Evolutionary conservation across 108 stramenopile species (phyloP).

Genomic region (Skeletonema menzelii): DNA sequence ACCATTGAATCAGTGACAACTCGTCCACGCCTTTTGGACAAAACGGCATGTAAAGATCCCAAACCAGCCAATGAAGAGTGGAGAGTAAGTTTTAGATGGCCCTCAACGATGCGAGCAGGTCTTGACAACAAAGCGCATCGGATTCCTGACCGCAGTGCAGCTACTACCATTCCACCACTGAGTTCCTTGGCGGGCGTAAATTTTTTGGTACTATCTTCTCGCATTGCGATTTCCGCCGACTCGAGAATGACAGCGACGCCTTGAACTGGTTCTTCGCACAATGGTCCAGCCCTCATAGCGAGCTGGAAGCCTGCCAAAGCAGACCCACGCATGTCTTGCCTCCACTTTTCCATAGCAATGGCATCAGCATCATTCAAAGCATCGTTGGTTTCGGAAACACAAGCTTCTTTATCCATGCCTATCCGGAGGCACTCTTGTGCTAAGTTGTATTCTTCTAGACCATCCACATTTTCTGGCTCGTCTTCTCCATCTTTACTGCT

Average conservation of each 20-base stretch:
- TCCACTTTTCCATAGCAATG: conserved; percentile 67
- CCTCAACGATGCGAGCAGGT: conserved; percentile 81
- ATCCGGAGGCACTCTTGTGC: conserved; percentile 10
- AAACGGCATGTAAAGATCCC: conserved; percentile 76
- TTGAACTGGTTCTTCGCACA: conserved; percentile 89
- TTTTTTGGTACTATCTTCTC: conserved; percentile 5
- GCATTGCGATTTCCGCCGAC: conserved; percentile 78
- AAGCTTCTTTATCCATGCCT: conserved; percentile 7
- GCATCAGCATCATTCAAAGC: conserved; percentile 31
- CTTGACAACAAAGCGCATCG: conserved; percentile 78
- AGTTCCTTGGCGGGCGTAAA: conserved; percentile 53
- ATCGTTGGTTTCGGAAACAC: background rate
- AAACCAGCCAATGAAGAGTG: conserved; percentile 82
- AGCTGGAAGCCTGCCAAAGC: conserved; percentile 82
- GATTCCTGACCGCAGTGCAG: conserved; percentile 75
- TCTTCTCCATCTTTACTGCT: conserved; percentile 16
- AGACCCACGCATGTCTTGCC: conserved; percentile 71
- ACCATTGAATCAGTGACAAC: conserved; percentile 90
- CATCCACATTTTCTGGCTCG: conserved; percentile 22
- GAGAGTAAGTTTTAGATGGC: conserved; percentile 76
- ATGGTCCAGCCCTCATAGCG: conserved; percentile 76
- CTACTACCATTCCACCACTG: conserved; percentile 79
- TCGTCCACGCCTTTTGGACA: conserved; percentile 86
- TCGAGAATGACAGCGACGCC: conserved; percentile 80
- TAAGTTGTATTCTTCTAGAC: conserved; percentile 20